Evolutionary conservation across 306 rosid species (phyloP), one percentile per base, ranked within the genome.

Genomic region (Styphnolobium japonicum): DNA sequence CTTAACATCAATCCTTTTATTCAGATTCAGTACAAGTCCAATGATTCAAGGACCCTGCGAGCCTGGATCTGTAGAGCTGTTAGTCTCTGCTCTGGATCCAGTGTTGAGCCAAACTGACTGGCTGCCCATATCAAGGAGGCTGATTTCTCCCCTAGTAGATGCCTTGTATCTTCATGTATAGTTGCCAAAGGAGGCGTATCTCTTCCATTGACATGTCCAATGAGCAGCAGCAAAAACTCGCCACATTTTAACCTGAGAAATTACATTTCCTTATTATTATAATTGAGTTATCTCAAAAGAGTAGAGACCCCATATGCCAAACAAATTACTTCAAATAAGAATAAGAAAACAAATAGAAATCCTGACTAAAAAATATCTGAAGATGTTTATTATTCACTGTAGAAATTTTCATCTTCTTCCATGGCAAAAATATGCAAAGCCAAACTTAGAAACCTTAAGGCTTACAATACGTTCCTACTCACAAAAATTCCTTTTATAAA

Each of bases 51-150:
- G 43, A 95, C 97, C 63, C 98, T 85, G 29, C 98, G 92, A 73
- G 98, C 98, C 84, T 94, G 97, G 81, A 92, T 88, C 63, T 94
- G 96, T 2, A 90, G 92, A 43, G 96, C 97, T 2, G 95, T 89
- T 10, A 95, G 63, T 84, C 97, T 88, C 86, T 92, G 92, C 75
- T 95, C 93, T 0, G 96, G 92, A 80, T 92, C 94, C 53, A 95
- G 95, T 8, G 96, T 92, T 1, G 98, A 91, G 23, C 92, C 98
- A 60, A 92, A 95, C 75, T 92, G 98, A 87, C 97, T 92, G 19
- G 98, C 98, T 58, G 98, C 98, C 98, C 98, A 95, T 80, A 95
- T 95, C 89, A 95, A 87, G 65, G 98, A 95, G 73, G 97, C 98
- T 42, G 96, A 91, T 84, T 87, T 95, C 88, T 92, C 98, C 19